Conservation (phyloP, 2,329 filamentous ascomycete genomes). For the Albifimbria verrucaria region DNA sequence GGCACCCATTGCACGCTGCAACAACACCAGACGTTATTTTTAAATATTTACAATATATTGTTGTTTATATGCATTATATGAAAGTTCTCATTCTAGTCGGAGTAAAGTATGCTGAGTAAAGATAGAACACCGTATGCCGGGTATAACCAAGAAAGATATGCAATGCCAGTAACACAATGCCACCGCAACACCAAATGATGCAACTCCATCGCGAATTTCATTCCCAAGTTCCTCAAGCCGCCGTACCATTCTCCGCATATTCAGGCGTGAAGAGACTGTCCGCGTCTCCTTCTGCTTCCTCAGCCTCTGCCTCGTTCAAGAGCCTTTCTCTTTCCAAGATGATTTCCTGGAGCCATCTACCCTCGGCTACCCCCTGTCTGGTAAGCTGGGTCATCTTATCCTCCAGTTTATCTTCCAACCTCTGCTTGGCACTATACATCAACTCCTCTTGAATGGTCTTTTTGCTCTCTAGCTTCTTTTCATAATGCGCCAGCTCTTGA, state of each 20-base stretch:
- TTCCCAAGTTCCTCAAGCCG: too few species aligned
- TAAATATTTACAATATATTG: too few species aligned
- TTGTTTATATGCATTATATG: too few species aligned
- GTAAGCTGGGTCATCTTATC: conserved; percentile 27
- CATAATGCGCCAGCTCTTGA: conserved; percentile 35
- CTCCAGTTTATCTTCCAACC: conserved; percentile 23
- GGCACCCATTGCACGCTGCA: too few species aligned
- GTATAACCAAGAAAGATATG: too few species aligned
- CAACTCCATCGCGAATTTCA: background rate
- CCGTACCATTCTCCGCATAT: background rate
- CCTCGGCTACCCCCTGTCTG: conserved; percentile 38
- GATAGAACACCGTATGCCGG: too few species aligned
- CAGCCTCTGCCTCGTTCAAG: conserved; percentile 36
- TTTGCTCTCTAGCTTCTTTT: conserved; percentile 35
- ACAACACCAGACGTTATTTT: too few species aligned
- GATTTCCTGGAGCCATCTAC: conserved; percentile 44
- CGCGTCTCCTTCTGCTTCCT: conserved; percentile 40
- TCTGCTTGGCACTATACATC: conserved; percentile 34
- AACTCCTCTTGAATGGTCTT: conserved; percentile 37
- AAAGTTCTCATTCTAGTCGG: too few species aligned
- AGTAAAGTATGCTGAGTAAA: too few species aligned
- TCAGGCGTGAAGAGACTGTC: conserved; percentile 27
- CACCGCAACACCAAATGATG: background rate
- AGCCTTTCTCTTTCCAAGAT: conserved; percentile 40
- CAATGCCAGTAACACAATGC: too few species aligned